Percentiles rank a stretch among this genome's conserved stretches.
These are phyloP conservation scores for Colletotrichum sp. DNA, from an alignment of 2,329 filamentous ascomycete genomes.

Conservation along the genomic window DNA sequence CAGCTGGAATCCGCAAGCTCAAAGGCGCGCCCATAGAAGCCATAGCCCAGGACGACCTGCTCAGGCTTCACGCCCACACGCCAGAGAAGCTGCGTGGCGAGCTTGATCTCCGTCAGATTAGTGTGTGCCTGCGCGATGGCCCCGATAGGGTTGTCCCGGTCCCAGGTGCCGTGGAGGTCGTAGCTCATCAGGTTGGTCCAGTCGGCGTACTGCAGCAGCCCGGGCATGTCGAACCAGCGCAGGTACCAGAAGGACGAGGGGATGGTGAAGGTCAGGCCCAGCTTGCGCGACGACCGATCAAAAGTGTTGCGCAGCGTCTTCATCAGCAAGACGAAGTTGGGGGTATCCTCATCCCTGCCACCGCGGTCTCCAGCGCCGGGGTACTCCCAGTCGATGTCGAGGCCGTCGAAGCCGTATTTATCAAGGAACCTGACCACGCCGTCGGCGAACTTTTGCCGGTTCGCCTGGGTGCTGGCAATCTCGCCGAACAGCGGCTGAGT, in stretches of 20 bases:
- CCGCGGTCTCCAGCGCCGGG: slow-evolving; percentile 38
- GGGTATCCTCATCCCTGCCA: slow-evolving; percentile 38
- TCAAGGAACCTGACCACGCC: slow-evolving; percentile 22
- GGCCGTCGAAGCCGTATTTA: slow-evolving; percentile 29
- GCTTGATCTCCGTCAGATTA: slow-evolving; percentile 11
- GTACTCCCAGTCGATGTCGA: slow-evolving; percentile 31
- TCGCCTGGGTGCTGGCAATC: slow-evolving; percentile 27
- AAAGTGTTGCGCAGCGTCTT: slow-evolving; percentile 13
- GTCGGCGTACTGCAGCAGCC: slow-evolving; percentile 32
- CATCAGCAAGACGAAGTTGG: slow-evolving; percentile 32
- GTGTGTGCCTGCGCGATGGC: not conserved
- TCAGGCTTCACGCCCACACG: slow-evolving; percentile 42
- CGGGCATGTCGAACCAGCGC: slow-evolving; percentile 27
- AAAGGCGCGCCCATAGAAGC: not conserved
- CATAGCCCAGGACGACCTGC: slow-evolving; percentile 45
- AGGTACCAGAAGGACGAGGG: slow-evolving; percentile 33
- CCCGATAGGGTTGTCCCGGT: slow-evolving; percentile 23
- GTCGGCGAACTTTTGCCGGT: slow-evolving; percentile 24
- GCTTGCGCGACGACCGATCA: slow-evolving; percentile 18
- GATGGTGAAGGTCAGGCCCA: slow-evolving; percentile 30
- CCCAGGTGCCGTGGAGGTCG: slow-evolving; percentile 5
- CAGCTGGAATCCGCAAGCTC: slow-evolving; percentile 4
- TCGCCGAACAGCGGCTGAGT: slow-evolving; percentile 31
- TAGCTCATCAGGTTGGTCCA: slow-evolving; percentile 41
- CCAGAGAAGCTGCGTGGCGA: slow-evolving; percentile 47